Evolutionary conservation across 371 early-diverging fungal species (phyloP), one percentile per base, ranked within the genome.

Genomic region (Parasitella parasitica): DNA sequence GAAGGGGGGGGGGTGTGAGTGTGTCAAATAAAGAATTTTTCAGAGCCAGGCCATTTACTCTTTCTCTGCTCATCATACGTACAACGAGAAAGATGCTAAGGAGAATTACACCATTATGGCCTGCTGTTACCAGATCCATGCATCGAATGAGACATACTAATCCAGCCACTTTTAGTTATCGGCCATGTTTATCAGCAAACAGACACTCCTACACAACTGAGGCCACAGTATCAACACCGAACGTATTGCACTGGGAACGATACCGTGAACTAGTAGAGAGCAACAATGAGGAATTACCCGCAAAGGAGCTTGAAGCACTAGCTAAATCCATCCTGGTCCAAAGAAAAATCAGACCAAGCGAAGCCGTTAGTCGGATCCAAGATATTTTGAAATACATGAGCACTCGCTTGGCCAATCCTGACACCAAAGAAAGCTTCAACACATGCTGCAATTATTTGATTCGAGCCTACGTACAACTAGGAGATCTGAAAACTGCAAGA

Each of bases 361-460:
- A 50, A 50, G 30, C 37, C 15, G n/a, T 66, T 12, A 7, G 4
- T 6, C 67, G 66, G 1, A 35, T 74, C 4, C 78, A 74, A 54
- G 24, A 34, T 3, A 38, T 74, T 4, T 22, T 77, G 37, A 61
- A 69, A 35, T 58, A 69, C 15, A 59, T 58, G 6, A 54, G 55
- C 18, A 9, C n/a, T 0, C 38, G 34, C 6, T 13, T 16, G 12
- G 51, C 46, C 4, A 32, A 24, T 1, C 26, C 26, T 18, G 48
- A 36, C 5, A n/a, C 27, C 0, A 35, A 37, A 9, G 15, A 0
- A 36, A 60, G 55, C 0, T 77, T 76, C 37, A 38, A 60, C 11
- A 61, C 51, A 18, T 67, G 67, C 2, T 77, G 75, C 63, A 80
- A 77, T 28, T 75, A 73, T 68, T 50, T 80, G 39, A 64, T 80